These are phyloP conservation scores for Mortierella sp. DNA, from an alignment of 371 early-diverging fungal genomes.

Conservation along the genomic window DNA sequence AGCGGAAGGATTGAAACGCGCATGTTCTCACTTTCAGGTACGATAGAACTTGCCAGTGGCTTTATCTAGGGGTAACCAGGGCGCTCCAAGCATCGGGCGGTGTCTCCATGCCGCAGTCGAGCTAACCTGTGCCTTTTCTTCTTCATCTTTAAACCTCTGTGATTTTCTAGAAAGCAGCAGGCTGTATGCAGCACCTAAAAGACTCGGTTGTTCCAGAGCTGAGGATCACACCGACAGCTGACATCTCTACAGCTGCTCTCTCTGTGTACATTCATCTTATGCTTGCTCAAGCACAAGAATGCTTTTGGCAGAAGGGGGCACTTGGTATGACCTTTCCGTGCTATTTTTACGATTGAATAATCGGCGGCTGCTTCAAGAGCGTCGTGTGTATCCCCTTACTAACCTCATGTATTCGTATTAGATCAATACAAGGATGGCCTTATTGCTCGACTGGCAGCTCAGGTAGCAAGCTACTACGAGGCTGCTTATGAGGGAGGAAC, in stretches of 20 bases:
- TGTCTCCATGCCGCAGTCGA: not conserved
- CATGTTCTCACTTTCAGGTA: conserved; percentile 83
- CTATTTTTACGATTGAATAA: too few species aligned
- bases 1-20: conserved; percentile 78
- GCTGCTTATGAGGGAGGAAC: conserved; percentile 71
- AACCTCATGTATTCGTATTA: conserved; percentile 11
- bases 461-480: conserved; percentile 78
- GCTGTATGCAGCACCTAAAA: conserved; percentile 74
- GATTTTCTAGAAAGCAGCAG: conserved; percentile 75
- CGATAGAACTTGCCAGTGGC: not conserved
- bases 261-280: conserved; percentile 73
- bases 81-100: not conserved
- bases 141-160: conserved; percentile 1
- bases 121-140: not conserved
- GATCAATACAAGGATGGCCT: conserved; percentile 80
- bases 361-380: not conserved
- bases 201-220: conserved; percentile 67
- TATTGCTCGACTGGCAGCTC: conserved; percentile 79
- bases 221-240: conserved; percentile 63
- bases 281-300: conserved; percentile 93
- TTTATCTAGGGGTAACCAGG: not conserved
- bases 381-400: not conserved
- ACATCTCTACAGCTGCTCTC: conserved; percentile 71
- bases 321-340: conserved; percentile 41
- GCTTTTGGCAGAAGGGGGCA: conserved; percentile 84